A percentile compares a stretch with the other conserved stretches of the same genome.
Conservation (phyloP, 108 stramenopile species). For the Nitzschia inconspicua region DNA sequence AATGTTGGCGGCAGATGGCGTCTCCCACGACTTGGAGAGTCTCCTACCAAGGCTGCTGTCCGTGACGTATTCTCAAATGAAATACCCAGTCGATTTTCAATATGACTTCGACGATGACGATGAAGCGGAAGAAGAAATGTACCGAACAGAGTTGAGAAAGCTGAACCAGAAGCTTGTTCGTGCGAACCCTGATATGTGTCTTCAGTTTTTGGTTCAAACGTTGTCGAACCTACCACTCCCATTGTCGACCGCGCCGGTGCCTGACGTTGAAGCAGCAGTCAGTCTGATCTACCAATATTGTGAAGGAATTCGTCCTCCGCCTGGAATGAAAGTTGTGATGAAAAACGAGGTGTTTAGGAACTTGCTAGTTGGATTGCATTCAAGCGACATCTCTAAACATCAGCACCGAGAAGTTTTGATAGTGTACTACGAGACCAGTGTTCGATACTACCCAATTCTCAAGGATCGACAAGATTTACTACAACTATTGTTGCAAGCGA, state of each 20-base stretch:
- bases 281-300: slow-evolving; percentile 69
- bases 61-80: slow-evolving; percentile 62
- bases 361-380: slow-evolving; percentile 50
- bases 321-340: slow-evolving; percentile 64
- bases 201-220: slow-evolving; percentile 46
- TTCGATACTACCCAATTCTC: slow-evolving; percentile 56
- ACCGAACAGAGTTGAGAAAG: slow-evolving; percentile 61
- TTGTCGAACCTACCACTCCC: slow-evolving; percentile 29
- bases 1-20: slow-evolving; percentile 5
- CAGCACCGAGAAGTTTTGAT: slow-evolving; percentile 56
- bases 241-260: slow-evolving; percentile 36
- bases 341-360: slow-evolving; percentile 52
- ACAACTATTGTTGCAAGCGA: slow-evolving; percentile 42
- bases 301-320: slow-evolving; percentile 71
- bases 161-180: slow-evolving; percentile 56
- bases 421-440: slow-evolving; percentile 64
- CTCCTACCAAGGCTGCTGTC: slow-evolving; percentile 35
- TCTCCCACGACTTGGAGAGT: slow-evolving; percentile 17
- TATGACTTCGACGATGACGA: slow-evolving; percentile 71
- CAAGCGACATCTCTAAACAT: slow-evolving; percentile 56
- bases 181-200: slow-evolving; percentile 36
- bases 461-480: slow-evolving; percentile 48
- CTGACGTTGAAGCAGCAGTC: slow-evolving; percentile 56
- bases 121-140: slow-evolving; percentile 71
- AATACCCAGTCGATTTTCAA: slow-evolving; percentile 58